phyloP scores from a whole-genome alignment of 257 asterid genomes.

The Solanum stenotomum region DNA sequence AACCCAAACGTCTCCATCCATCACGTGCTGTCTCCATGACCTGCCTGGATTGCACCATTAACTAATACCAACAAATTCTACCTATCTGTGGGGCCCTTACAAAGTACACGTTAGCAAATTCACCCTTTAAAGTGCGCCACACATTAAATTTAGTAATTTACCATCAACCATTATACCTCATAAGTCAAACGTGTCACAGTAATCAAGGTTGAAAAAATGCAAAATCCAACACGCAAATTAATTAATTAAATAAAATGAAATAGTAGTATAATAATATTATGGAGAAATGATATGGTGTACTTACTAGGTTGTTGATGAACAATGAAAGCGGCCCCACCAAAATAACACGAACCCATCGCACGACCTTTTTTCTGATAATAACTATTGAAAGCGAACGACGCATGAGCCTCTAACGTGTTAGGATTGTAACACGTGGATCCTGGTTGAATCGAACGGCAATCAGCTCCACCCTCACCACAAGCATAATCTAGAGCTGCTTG shows the following conservation, averaged over 20 bases:
- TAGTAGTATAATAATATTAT: background rate
- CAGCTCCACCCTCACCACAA: conserved; percentile 88
- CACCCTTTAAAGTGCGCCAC: conserved; percentile 13
- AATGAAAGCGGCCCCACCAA: conserved; percentile 76
- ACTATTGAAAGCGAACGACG: conserved; percentile 86
- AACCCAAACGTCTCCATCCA: background rate
- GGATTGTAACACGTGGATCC: conserved; percentile 95
- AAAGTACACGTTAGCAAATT: conserved; percentile 23
- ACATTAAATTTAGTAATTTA: background rate
- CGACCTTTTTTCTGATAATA: conserved; percentile 79
- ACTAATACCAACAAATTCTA: background rate
- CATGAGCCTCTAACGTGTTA: conserved; percentile 77
- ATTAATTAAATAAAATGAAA: too few relatives aligned
- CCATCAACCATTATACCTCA: background rate
- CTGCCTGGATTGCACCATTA: conserved; percentile 11
- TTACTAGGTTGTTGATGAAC: conserved; percentile 73
- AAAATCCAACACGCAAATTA: background rate
- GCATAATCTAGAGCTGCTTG: conserved; percentile 83
- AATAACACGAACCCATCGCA: conserved; percentile 60
- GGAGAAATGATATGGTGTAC: conserved; percentile 6
- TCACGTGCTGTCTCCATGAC: conserved; percentile 34
- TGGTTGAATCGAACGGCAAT: conserved; percentile 92
- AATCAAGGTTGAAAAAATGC: background rate
- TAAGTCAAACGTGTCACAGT: background rate
- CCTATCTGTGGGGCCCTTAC: background rate